Base-by-base conservation (phyloP, 2,329 filamentous ascomycete genomes). In the Leptographium wingfieldii region DNA sequence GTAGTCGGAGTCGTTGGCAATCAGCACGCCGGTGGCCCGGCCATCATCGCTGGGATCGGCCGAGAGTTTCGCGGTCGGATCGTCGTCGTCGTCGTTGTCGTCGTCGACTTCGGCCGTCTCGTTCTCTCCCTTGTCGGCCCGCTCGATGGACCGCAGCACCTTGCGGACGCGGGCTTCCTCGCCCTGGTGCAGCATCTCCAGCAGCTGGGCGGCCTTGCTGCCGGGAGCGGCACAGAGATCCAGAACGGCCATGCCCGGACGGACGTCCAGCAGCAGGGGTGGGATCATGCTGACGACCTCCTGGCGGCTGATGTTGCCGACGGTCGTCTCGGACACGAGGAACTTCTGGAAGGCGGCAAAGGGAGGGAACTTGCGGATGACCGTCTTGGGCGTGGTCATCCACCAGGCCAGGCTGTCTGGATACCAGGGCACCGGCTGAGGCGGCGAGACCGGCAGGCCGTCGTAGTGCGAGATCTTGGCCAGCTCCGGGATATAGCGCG, bases 221-320 rank as follows among this genome's bases (percentile, higher is more conserved):
- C 94, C 94, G 1, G 94, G 94, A 0, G 94, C 94, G 62, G 94
- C 94, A 74, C 94, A 99, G 77, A 99, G 86, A 72, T 99, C 94
- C 67, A 99, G 76, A 11, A 96, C 92, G 1, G 87, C 88, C 86
- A 96, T 95, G 58, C 92, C 90, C 5, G 94, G 92, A 66, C 84
- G 84, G 57, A 97, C 80, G 68, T 97, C 92, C 78, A 99, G 88
- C 67, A 97, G 79, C 67, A 97, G 81, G 31, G 94, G 94, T 31
- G 94, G 94, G 64, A 99, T 97, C 94, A 99, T 99, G 77, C 90
- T 96, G 69, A 99, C 94, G 53, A 96, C 87, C 76, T 99, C 94
- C 74, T 99, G 94, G 68, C 94, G 85, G 73, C 89, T 96, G 68
- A 99, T 97, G 72, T 97, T 99, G 68, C 94, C 94, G 27, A 97